Conservation (phyloP, 2,329 filamentous ascomycete species). For the Oidium heveae region DNA sequence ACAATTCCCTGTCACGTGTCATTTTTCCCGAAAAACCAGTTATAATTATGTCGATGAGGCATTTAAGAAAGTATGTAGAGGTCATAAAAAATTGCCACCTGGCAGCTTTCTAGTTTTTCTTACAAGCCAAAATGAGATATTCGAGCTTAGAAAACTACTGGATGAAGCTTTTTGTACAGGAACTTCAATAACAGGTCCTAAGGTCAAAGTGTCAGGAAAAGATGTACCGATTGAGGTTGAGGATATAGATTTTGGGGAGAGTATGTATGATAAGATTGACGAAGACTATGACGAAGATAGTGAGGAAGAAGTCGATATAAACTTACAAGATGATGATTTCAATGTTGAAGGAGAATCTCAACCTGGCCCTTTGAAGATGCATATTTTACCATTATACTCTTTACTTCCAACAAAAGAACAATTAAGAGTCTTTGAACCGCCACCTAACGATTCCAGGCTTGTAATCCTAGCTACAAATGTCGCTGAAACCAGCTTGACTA, state of each 20-base stretch:
- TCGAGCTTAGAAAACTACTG: constrained; percentile 53
- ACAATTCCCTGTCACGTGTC: constrained; percentile 70
- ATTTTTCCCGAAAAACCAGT: constrained; percentile 64
- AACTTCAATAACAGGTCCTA: constrained; percentile 27
- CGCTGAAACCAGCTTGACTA: constrained; percentile 89
- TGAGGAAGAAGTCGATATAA: constrained; percentile 35
- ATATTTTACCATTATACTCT: constrained; percentile 84
- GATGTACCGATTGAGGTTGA: constrained; percentile 65
- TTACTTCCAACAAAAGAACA: constrained; percentile 78
- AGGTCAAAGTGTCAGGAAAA: constrained; percentile 48
- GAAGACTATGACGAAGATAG: constrained; percentile 31
- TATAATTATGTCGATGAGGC: constrained; percentile 79
- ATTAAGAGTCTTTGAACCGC: constrained; percentile 64
- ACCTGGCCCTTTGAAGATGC: constrained; percentile 45
- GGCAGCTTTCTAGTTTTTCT: constrained; percentile 86
- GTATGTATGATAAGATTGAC: constrained; percentile 27
- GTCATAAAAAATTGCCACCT: constrained; percentile 70
- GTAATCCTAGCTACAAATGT: constrained; percentile 91
- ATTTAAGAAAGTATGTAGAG: constrained; percentile 64
- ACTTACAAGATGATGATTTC: constrained; percentile 20
- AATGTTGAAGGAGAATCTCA: constrained; percentile 40
- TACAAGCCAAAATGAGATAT: constrained; percentile 82
- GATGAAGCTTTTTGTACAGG: constrained; percentile 32
- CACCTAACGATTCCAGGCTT: constrained; percentile 58
- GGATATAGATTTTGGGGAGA: constrained; percentile 60